A percentile compares a stretch with the other conserved stretches of the same genome.
These are phyloP conservation scores for Penicillium sp. DNA, from an alignment of 2,329 filamentous ascomycete genomes.

Conservation along the genomic window DNA sequence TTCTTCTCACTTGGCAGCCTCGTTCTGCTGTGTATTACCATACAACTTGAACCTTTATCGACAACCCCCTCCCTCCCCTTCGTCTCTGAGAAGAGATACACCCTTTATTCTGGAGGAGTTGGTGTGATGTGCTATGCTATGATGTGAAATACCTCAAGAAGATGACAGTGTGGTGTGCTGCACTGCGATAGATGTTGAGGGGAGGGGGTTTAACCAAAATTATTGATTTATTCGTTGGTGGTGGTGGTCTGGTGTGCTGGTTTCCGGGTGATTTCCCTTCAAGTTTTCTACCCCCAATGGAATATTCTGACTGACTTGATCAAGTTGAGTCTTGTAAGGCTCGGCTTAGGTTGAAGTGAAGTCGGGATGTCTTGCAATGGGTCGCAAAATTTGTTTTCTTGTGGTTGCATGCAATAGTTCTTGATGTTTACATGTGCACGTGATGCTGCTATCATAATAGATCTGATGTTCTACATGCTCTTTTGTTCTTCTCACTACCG, in stretches of 20 bases:
- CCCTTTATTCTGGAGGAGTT: neutral
- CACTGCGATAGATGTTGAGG: neutral
- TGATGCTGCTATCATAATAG: conserved; percentile 1
- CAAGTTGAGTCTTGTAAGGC: no score
- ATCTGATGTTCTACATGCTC: neutral
- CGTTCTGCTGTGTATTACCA: conserved; percentile 31
- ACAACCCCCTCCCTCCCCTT: neutral
- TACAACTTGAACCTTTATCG: conserved; percentile 23
- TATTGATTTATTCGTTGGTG: neutral
- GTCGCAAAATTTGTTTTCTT: neutral
- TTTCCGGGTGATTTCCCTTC: neutral
- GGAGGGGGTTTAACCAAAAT: neutral
- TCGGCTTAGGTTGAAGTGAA: no score
- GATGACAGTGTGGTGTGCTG: no score
- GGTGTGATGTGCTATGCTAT: neutral
- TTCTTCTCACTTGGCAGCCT: conserved; percentile 18
- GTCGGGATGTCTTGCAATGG: no score
- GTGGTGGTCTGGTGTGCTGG: neutral
- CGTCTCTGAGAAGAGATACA: neutral
- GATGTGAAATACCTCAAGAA: no score
- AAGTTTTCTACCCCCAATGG: no score
- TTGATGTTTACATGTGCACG: neutral
- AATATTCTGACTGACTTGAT: no score
- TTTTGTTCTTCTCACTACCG: no score
- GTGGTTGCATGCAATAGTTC: neutral